Percentiles rank a stretch among this genome's conserved stretches.
Conservation (phyloP, 352 stramenopile genomes). For the Hyphochytrium catenoides region DNA sequence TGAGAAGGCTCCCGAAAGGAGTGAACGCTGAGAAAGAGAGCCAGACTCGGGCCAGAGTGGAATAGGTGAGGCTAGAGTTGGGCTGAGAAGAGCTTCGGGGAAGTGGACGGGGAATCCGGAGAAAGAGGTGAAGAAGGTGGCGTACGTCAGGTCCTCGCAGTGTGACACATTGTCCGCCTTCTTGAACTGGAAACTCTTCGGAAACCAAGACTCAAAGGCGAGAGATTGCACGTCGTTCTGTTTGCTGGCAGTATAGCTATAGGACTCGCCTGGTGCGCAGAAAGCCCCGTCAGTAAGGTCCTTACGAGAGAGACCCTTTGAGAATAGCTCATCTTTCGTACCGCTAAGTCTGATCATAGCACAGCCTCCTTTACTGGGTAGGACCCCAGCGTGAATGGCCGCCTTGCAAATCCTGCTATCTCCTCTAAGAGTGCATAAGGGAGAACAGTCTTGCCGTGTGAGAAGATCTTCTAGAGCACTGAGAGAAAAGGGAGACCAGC, state of each 20-base stretch:
- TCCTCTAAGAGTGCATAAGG: slow-evolving; percentile 11
- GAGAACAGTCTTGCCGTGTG: no score
- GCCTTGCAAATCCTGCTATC: slow-evolving; percentile 52
- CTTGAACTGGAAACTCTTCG: slow-evolving; percentile 43
- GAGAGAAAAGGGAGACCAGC: no score
- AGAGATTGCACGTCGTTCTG: slow-evolving; percentile 22
- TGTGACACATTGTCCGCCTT: slow-evolving; percentile 18
- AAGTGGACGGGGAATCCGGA: no score
- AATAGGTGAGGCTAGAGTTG: no score
- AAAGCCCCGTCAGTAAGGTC: background rate
- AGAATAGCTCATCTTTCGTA: slow-evolving; percentile 2
- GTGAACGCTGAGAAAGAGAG: no score
- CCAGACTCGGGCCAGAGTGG: no score
- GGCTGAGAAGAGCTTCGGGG: no score
- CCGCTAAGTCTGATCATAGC: slow-evolving; percentile 27
- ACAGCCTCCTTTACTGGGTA: slow-evolving; percentile 34
- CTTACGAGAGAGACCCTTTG: background rate
- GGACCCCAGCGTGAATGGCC: slow-evolving; percentile 39
- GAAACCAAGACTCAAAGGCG: slow-evolving; percentile 39
- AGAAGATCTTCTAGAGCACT: no score
- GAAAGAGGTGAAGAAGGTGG: no score
- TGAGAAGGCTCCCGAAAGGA: no score
- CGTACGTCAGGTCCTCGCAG: slow-evolving; percentile 46
- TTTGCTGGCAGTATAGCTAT: slow-evolving; percentile 19
- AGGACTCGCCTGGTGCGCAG: slow-evolving; percentile 13